Percentiles rank a stretch among this genome's conserved stretches.
These are phyloP conservation scores for Fagopyrum homotropicum DNA, from an alignment of 148 eudicot genomes.

Conservation along the genomic window DNA sequence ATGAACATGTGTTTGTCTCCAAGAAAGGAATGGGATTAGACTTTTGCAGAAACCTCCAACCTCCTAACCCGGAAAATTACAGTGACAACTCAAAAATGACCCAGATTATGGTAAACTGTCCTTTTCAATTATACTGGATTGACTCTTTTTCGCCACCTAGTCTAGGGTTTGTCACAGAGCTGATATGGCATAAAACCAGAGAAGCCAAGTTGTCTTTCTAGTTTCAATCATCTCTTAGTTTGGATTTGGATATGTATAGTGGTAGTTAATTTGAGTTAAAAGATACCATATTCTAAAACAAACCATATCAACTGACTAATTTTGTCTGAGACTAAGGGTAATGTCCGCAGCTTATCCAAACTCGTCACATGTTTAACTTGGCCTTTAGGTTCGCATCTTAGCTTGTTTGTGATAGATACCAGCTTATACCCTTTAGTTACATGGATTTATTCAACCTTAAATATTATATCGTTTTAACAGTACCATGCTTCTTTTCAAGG, in stretches of 20 bases:
- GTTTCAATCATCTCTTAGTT: too few species aligned
- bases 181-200: neutral
- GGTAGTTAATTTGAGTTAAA: too few species aligned
- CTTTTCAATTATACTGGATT: constrained; percentile 1
- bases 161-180: neutral
- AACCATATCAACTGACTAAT: too few species aligned
- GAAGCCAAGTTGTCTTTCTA: neutral
- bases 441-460: neutral
- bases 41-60: neutral
- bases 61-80: neutral
- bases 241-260: too few species aligned
- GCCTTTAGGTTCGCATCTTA: too few species aligned
- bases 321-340: too few species aligned
- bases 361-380: too few species aligned
- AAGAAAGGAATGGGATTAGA: neutral
- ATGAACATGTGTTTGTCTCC: constrained; percentile 9
- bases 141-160: neutral
- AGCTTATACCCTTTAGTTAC: neutral
- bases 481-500: neutral
- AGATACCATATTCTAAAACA: too few species aligned
- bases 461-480: neutral
- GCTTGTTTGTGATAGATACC: too few species aligned
- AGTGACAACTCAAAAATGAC: neutral
- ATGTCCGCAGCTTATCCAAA: too few species aligned
- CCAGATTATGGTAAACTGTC: neutral